These are phyloP conservation scores for Raffaelea albimanens DNA, from an alignment of 2,329 filamentous ascomycete species.

Conservation along the genomic window DNA sequence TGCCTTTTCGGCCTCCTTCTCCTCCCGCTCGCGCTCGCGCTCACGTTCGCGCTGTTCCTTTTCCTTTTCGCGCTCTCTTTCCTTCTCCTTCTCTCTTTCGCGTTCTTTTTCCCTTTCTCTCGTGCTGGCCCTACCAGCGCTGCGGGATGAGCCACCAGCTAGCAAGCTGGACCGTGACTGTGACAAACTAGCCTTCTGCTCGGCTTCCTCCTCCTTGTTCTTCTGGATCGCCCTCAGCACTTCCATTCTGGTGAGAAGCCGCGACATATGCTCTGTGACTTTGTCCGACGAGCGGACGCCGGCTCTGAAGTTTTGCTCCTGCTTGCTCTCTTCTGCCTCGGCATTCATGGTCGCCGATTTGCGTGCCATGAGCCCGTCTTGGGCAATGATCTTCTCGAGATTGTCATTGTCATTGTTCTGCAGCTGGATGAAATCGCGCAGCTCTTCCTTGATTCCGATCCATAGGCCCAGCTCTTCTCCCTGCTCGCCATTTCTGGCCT, in stretches of 20 bases:
- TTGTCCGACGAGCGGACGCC: slow-evolving; percentile 22
- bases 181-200: slow-evolving; percentile 16
- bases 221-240: slow-evolving; percentile 30
- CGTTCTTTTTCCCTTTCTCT: slow-evolving; percentile 15
- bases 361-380: slow-evolving; percentile 28
- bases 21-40: slow-evolving; percentile 8
- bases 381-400: slow-evolving; percentile 25
- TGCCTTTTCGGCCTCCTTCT: slow-evolving; percentile 12
- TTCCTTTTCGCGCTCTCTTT: slow-evolving; percentile 13
- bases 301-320: slow-evolving; percentile 19
- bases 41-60: slow-evolving; percentile 8
- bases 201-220: slow-evolving; percentile 27
- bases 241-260: slow-evolving; percentile 26
- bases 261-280: slow-evolving; percentile 23
- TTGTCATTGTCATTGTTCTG: slow-evolving; percentile 31
- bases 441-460: slow-evolving; percentile 28
- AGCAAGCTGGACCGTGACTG: slow-evolving; percentile 14
- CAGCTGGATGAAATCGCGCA: slow-evolving; percentile 23
- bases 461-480: slow-evolving; percentile 33
- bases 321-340: slow-evolving; percentile 16
- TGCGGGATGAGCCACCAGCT: slow-evolving; percentile 8
- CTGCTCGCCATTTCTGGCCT: slow-evolving; percentile 29
- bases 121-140: slow-evolving; percentile 14
- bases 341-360: slow-evolving; percentile 25
- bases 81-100: slow-evolving; percentile 14